Evolutionary conservation across 768 basidiomycete genomes (phyloP), one percentile per base, ranked within the genome.

Genomic region (Porphyrellus cyaneotinctus): DNA sequence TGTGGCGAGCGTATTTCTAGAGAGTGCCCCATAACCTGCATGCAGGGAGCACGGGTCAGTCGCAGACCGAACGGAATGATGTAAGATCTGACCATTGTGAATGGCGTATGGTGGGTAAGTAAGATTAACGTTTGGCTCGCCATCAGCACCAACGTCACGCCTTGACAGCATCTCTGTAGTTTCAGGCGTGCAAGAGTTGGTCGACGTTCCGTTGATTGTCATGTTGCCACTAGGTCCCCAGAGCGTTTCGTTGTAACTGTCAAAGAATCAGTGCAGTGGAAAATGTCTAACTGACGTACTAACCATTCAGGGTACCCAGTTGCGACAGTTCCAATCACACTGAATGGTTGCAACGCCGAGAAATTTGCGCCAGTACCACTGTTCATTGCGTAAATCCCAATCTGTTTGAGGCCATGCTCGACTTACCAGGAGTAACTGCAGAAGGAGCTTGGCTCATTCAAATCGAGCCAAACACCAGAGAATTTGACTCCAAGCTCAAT

Each of bases 211-310:
- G 48, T 85, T 83, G 56, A 88, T 76, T 13, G 84, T 87, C 64
- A 89, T 79, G 60, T 89, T 90, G 5, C 87, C 87, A 56, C 85
- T 87, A 0, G 80, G 78, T 14, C 86, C 87, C 59, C 75, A 87
- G 14, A 79, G 60, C 0, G 79, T 75, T 18, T 75, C 58, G 59
- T 88, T 78, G 62, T 89, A 89, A 38, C 86, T 87, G 35, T 14
- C 6, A 38, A 32, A 44, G 54, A 26, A 31, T 56, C 43, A 58
- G 39, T 6, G 24, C 10, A 18, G 36, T 15, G n/a, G 6, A 10
- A 11, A 13, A 43, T 6, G 6, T 15, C 2, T 0, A 38, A 10
- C 6, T 8, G 4, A 35, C 36, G 44, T n/a, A 48, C 56, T 18
- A 14, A 85, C 83, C 86, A 85, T 72, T 89, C 87, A 24, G 87